Conservation (phyloP, 345 rosid species). For the Lenwebbia sp. region DNA sequence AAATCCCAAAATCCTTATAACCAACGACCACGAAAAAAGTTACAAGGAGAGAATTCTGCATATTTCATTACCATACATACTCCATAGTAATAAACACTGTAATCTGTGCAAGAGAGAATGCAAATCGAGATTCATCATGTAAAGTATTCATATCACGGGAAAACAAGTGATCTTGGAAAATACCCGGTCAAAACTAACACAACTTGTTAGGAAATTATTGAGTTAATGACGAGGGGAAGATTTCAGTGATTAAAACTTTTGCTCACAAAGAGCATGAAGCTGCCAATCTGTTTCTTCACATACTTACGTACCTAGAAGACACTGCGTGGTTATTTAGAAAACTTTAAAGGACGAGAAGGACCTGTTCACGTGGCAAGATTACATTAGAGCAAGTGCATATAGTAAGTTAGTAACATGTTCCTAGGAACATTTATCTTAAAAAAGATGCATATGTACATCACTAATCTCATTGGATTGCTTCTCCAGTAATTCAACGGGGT, state of each 20-base stretch:
- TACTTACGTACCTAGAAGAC: not conserved
- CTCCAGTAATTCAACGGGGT: not conserved
- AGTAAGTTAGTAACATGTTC: not conserved
- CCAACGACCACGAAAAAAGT: not conserved
- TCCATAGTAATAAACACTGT: not conserved
- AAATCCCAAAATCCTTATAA: slow-evolving; percentile 6
- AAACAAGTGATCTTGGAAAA: not conserved
- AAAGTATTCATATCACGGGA: not conserved
- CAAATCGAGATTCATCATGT: not conserved
- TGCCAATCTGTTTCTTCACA: not conserved
- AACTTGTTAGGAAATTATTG: not conserved
- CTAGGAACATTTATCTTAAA: not conserved
- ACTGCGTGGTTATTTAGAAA: not conserved
- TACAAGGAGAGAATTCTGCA: not conserved
- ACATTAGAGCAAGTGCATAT: not conserved
- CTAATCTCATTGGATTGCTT: not conserved
- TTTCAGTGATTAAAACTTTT: not conserved
- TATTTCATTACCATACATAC: not conserved
- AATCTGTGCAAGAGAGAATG: not conserved
- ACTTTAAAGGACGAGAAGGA: not conserved
- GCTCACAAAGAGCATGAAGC: not conserved
- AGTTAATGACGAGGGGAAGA: not conserved
- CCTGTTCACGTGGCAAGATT: not conserved
- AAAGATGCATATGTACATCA: not conserved
- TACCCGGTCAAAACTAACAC: not conserved